Evolutionary conservation across 1,139 yeast species (phyloP).

Genomic region (Pichia sp.): DNA sequence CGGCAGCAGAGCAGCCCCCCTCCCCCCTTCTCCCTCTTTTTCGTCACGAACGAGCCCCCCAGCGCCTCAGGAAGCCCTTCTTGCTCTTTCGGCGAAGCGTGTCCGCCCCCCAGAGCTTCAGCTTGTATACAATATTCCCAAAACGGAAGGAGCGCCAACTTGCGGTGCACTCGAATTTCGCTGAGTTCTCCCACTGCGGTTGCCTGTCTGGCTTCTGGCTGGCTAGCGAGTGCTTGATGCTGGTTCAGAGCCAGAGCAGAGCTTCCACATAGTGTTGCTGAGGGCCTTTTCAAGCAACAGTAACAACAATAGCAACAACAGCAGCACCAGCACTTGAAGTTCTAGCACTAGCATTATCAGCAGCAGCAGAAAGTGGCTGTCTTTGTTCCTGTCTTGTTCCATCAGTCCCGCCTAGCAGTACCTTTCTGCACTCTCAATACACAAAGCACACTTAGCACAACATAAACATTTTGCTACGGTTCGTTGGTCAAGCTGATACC

Average conservation of each 20-base stretch:
- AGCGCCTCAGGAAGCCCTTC: neutral
- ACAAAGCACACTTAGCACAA: neutral
- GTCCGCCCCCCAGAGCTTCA: neutral
- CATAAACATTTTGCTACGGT: neutral
- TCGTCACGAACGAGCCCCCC: no score
- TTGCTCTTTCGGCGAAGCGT: neutral
- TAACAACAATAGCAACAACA: neutral
- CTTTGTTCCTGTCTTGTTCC: neutral
- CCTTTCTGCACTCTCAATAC: neutral
- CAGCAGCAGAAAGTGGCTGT: neutral
- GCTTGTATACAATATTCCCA: constrained; percentile 19
- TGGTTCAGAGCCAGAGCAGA: neutral
- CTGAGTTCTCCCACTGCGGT: neutral
- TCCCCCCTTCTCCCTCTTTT: no score
- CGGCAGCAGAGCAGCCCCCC: no score
- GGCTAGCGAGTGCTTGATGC: neutral
- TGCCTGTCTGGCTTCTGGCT: neutral
- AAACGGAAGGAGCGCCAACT: constrained; percentile 16
- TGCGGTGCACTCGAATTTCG: neutral
- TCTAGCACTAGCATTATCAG: neutral
- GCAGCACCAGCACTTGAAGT: neutral
- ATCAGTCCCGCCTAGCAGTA: neutral
- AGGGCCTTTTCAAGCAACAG: neutral
- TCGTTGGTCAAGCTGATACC: neutral
- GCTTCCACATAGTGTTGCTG: neutral